A percentile compares a stretch with the other conserved stretches of the same genome.
phyloP scores from a whole-genome alignment of 1,284 basidiomycete species.

The Pholiota adiposa region DNA sequence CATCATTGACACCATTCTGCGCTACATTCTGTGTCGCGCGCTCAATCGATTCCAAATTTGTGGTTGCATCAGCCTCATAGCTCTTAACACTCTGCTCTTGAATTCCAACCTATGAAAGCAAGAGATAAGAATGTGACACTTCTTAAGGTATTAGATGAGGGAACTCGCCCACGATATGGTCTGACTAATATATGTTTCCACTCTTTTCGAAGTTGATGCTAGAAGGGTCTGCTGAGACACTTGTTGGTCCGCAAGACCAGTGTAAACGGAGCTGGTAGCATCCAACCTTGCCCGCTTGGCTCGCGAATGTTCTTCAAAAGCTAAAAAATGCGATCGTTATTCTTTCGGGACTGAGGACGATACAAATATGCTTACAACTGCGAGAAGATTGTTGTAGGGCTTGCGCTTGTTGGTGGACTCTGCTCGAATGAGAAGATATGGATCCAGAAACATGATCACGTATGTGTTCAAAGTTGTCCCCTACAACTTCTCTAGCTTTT shows the following conservation, averaged over 20 bases:
- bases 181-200: slow-evolving; percentile 49
- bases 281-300: slow-evolving; percentile 73
- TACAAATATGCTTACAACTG: slow-evolving; percentile 14
- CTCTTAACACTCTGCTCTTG: slow-evolving; percentile 15
- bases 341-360: not conserved
- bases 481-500: slow-evolving; percentile 44
- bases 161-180: slow-evolving; percentile 54
- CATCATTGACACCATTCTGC: slow-evolving; percentile 63
- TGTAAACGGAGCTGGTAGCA: slow-evolving; percentile 50
- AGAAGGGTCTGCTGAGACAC: slow-evolving; percentile 52
- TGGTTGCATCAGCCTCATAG: slow-evolving; percentile 17
- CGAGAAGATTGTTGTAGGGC: slow-evolving; percentile 33
- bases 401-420: slow-evolving; percentile 55
- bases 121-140: not conserved
- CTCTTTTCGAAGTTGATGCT: slow-evolving; percentile 51
- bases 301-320: slow-evolving; percentile 61
- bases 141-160: not conserved
- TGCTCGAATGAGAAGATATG: slow-evolving; percentile 53
- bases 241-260: slow-evolving; percentile 56
- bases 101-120: slow-evolving; percentile 15
- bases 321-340: slow-evolving; percentile 33
- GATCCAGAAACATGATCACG: slow-evolving; percentile 50
- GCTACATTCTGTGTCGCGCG: slow-evolving; percentile 54
- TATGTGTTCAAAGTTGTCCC: slow-evolving; percentile 48
- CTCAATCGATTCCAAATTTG: slow-evolving; percentile 50